Percentiles rank a stretch among this genome's conserved stretches.
Conservation (phyloP, 345 rosid genomes). For the Noccaea caerulescens region DNA sequence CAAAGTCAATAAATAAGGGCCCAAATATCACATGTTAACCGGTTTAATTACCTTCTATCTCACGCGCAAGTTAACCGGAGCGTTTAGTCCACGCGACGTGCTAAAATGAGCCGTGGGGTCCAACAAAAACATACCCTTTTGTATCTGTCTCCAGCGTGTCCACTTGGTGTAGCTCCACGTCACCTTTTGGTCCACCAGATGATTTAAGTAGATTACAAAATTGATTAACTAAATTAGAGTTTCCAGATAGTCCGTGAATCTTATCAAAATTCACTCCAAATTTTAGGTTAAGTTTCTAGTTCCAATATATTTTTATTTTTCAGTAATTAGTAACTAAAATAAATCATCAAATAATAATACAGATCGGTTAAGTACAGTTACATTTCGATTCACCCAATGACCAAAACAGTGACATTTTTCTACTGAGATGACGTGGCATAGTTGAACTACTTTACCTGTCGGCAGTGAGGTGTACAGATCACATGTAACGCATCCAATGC, state of each 20-base stretch:
- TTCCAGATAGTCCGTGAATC: not conserved
- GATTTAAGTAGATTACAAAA: not conserved
- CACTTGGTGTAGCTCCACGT: constrained; percentile 32
- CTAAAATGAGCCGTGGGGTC: constrained; percentile 8
- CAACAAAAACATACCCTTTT: constrained; percentile 7
- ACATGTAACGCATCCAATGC: constrained; percentile 41
- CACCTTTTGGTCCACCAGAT: constrained; percentile 8
- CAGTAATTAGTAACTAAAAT: not conserved
- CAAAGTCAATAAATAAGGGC: constrained; percentile 23
- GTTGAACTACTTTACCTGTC: constrained; percentile 52
- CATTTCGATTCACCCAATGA: not conserved
- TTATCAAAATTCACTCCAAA: not conserved
- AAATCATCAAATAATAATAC: not conserved
- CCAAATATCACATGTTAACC: constrained; percentile 34
- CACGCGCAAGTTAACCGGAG: constrained; percentile 13
- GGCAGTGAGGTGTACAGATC: constrained; percentile 48
- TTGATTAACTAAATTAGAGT: too few relatives aligned
- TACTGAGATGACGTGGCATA: constrained; percentile 32
- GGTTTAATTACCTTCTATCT: not conserved
- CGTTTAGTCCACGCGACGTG: not conserved
- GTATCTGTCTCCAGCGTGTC: constrained; percentile 38
- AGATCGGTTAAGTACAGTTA: not conserved
- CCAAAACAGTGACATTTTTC: not conserved
- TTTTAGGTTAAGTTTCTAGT: not conserved
- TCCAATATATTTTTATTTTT: not conserved